These are phyloP conservation scores for Apiospora kogelbergensis DNA, from an alignment of 2,329 filamentous ascomycete genomes.

Conservation along the genomic window DNA sequence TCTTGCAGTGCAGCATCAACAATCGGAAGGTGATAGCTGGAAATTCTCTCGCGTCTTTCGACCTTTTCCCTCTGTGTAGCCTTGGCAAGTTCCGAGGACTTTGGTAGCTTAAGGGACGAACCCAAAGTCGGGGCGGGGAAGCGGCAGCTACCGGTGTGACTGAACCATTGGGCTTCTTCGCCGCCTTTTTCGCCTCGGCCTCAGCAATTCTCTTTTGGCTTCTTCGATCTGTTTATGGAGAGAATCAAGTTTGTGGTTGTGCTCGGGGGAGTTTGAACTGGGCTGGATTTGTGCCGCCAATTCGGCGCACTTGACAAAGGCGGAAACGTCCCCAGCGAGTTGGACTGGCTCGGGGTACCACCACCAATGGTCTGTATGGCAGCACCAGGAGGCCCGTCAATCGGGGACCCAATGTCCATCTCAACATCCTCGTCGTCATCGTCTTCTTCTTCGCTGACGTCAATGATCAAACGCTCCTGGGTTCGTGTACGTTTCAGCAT, in stretches of 20 bases:
- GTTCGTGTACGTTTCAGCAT: conserved; percentile 58
- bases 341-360: conserved; percentile 33
- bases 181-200: conserved; percentile 52
- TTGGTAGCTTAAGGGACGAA: conserved; percentile 17
- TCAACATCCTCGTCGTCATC: conserved; percentile 76
- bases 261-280: conserved; percentile 36
- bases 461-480: conserved; percentile 65
- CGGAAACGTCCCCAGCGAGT: conserved; percentile 45
- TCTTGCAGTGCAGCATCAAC: conserved; percentile 40
- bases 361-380: conserved; percentile 32
- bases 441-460: conserved; percentile 72
- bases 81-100: conserved; percentile 14
- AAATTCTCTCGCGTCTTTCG: conserved; percentile 33
- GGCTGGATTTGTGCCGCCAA: conserved; percentile 41
- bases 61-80: conserved; percentile 13
- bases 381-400: conserved; percentile 36
- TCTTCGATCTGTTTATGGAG: conserved; percentile 55
- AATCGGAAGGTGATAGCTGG: conserved; percentile 38
- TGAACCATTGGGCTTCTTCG: conserved; percentile 20
- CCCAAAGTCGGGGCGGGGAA: conserved; percentile 16
- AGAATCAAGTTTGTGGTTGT: conserved; percentile 27
- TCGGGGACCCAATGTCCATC: conserved; percentile 64
- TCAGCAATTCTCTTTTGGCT: conserved; percentile 60
- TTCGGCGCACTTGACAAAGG: conserved; percentile 38
- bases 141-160: conserved; percentile 25